Evolutionary conservation across 805 yeast species (phyloP), one percentile per base, ranked within the genome.

Genomic region (Ogataea polymorpha): DNA sequence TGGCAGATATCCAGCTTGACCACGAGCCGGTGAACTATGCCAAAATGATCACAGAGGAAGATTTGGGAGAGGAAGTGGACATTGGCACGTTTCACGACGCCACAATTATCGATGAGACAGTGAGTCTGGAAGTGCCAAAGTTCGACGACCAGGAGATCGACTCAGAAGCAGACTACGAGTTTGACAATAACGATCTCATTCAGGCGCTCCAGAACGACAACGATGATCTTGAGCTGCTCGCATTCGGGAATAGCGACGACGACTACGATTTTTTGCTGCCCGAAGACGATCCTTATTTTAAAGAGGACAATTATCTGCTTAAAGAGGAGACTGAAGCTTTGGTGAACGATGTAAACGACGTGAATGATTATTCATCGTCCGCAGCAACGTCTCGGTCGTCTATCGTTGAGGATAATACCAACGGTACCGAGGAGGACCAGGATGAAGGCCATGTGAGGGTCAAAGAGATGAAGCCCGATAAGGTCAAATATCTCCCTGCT

Each of bases 151-250:
- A 58, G 20, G 69, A 64, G 14, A 44, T 63, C 9, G 59, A 65
- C 40, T 76, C 83, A 0, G 88, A 80, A 42, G 87, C 78, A 9
- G 90, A 80, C 53, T 80, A 81, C 51, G 81, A 75, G 49, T 70
- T 75, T 44, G 81, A 65, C 46, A 68, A 72, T 34, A 74, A 74
- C 42, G 75, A 70, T 42, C 61, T 69, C 34, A 63, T 71, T 26
- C 62, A 58, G 37, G 61, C 70, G 7, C 50, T 65, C 32, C 62
- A 65, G 42, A 60, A 61, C 25, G 70, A 65, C 51, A 62, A 65
- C 39, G 68, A 65, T 34, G 70, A 65, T 32, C 51, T 65, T 13
- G 70, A 65, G 42, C 45, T 63, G 32, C 51, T 51, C 29, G 54
- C 59, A 7, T 54, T 63, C 42, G 67, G 66, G n/a, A 54, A 60